Conservation (phyloP, 176 grass and related monocot genomes). For the Otatea glauca region DNA sequence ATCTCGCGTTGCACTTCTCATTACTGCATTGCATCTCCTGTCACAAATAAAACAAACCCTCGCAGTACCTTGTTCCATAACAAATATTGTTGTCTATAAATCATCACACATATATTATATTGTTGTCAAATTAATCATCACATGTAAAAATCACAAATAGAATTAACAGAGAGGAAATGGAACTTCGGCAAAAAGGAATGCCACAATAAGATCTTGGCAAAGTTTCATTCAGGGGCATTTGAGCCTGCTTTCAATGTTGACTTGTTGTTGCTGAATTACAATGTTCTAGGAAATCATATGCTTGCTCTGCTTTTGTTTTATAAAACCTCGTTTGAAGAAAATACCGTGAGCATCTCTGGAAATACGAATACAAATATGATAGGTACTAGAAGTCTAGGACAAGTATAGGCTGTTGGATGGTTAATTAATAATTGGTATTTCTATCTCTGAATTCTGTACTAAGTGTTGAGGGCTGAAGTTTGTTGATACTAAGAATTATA, state of each 20-base stretch:
- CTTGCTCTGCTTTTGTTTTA: constrained; percentile 10
- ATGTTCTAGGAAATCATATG: background rate
- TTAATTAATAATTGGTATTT: background rate
- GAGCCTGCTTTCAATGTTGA: background rate
- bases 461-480: background rate
- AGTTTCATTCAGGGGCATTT: background rate
- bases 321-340: constrained; percentile 16
- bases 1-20: no score
- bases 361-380: constrained; percentile 23
- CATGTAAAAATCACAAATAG: no score
- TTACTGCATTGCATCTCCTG: no score
- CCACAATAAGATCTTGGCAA: background rate
- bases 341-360: constrained; percentile 8
- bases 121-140: no score
- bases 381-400: constrained; percentile 14
- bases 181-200: constrained; percentile 11
- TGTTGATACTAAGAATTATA: background rate
- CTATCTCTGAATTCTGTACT: constrained; percentile 25
- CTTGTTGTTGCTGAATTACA: background rate
- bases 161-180: no score
- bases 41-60: no score
- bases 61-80: no score
- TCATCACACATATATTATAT: no score
- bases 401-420: background rate
- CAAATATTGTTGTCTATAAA: no score